Conservation (phyloP, 495 filamentous ascomycete species). For the Penicillium robsamsonii region DNA sequence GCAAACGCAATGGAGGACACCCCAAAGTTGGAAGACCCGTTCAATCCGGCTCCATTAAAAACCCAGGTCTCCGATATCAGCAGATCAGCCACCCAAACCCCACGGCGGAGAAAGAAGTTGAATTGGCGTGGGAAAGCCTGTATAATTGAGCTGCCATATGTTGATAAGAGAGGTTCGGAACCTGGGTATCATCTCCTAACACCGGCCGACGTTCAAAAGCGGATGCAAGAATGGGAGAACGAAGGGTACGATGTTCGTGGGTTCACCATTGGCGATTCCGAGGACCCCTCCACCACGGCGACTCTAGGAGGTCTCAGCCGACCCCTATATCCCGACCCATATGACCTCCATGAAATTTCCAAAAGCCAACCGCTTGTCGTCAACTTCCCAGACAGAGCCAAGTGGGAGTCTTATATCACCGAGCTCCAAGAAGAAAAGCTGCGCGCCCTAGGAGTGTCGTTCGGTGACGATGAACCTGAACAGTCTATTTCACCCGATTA, state of each 20-base stretch:
- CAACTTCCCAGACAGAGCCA: conserved; percentile 69
- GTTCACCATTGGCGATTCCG: conserved; percentile 58
- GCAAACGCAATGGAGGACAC: conserved; percentile 24
- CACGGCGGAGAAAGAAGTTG: conserved; percentile 42
- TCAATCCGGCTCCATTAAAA: conserved; percentile 17
- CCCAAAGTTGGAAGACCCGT: conserved; percentile 1
- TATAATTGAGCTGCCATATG: conserved; percentile 65
- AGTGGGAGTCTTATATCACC: conserved; percentile 82
- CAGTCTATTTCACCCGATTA: conserved; percentile 74
- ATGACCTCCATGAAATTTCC: conserved; percentile 56
- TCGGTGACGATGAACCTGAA: conserved; percentile 66
- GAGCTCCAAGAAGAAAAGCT: conserved; percentile 85
- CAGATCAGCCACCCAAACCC: conserved; percentile 21
- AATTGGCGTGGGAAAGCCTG: conserved; percentile 74
- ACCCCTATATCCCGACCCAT: conserved; percentile 66
- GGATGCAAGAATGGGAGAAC: conserved; percentile 66
- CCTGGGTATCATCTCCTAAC: conserved; percentile 58
- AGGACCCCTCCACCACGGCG: conserved; percentile 30
- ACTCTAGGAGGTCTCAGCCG: conserved; percentile 61
- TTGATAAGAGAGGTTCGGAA: conserved; percentile 62
- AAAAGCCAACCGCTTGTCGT: conserved; percentile 55
- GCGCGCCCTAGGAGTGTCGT: conserved; percentile 79
- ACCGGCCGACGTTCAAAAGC: conserved; percentile 58
- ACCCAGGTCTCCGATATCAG: conserved; percentile 19
- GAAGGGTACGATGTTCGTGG: conserved; percentile 73